Evolutionary conservation across 371 early-diverging fungal genomes (phyloP).

Genomic region (Sporodiniella umbellata): DNA sequence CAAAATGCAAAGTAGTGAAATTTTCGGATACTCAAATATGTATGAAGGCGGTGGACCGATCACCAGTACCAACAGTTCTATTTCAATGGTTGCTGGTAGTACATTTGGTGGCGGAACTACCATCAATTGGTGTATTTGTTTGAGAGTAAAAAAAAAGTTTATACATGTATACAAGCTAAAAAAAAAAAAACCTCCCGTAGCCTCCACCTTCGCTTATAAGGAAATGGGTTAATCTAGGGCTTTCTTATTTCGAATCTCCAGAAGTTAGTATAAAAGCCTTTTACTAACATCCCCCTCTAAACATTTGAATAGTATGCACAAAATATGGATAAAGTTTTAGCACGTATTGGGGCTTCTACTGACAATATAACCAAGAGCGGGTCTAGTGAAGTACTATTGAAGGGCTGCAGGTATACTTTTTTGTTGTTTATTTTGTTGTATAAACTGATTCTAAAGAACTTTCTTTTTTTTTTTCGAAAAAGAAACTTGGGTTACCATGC

Average conservation of each 20-base stretch:
- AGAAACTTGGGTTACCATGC: slow-evolving; percentile 66
- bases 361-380: slow-evolving; percentile 56
- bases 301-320: slow-evolving; percentile 19
- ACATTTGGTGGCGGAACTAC: slow-evolving; percentile 68
- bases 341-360: slow-evolving; percentile 56
- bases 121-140: slow-evolving; percentile 57
- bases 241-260: slow-evolving; percentile 54
- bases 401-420: slow-evolving; percentile 67
- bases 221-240: slow-evolving; percentile 72
- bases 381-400: slow-evolving; percentile 57
- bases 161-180: neutral
- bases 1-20: slow-evolving; percentile 48
- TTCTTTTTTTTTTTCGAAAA: too few relatives aligned
- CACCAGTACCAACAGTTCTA: slow-evolving; percentile 29
- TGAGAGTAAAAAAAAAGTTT: slow-evolving; percentile 44
- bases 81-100: slow-evolving; percentile 46
- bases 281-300: too few relatives aligned
- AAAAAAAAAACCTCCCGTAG: neutral
- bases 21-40: slow-evolving; percentile 33
- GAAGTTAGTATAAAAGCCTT: slow-evolving; percentile 3
- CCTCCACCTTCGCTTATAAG: slow-evolving; percentile 46
- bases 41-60: slow-evolving; percentile 40
- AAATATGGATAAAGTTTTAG: slow-evolving; percentile 52
- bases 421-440: too few relatives aligned
- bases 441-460: too few relatives aligned